Evolutionary conservation across 345 rosid genomes (phyloP).

Genomic region (Gossypium mustelinum): DNA sequence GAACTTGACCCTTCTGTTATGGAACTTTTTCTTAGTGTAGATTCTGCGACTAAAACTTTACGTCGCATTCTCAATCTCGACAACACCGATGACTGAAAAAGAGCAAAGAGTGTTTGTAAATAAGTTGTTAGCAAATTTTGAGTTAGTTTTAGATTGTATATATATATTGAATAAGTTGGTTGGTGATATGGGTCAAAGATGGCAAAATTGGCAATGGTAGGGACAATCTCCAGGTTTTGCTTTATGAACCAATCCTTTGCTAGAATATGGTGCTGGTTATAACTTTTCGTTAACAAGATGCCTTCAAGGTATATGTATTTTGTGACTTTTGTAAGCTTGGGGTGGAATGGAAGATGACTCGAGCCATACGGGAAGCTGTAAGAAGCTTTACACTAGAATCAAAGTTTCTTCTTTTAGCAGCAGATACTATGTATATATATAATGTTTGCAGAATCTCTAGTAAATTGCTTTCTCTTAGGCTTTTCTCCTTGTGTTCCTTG

Average conservation of each 20-base stretch:
- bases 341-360: slow-evolving; percentile 20
- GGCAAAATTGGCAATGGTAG: slow-evolving; percentile 31
- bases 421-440: slow-evolving; percentile 33
- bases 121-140: slow-evolving; percentile 28
- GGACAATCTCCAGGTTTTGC: slow-evolving; percentile 30
- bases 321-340: slow-evolving; percentile 17
- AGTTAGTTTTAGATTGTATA: slow-evolving; percentile 50
- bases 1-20: slow-evolving; percentile 31
- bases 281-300: slow-evolving; percentile 17
- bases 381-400: slow-evolving; percentile 12
- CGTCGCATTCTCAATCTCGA: slow-evolving; percentile 96
- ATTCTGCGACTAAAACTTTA: slow-evolving; percentile 78
- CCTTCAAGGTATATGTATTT: not conserved
- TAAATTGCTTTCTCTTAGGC: slow-evolving; percentile 22
- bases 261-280: slow-evolving; percentile 26
- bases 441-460: slow-evolving; percentile 26
- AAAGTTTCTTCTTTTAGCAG: slow-evolving; percentile 8
- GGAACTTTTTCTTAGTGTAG: slow-evolving; percentile 51
- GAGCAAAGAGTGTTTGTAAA: slow-evolving; percentile 36
- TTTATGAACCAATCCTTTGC: slow-evolving; percentile 14
- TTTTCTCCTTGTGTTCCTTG: slow-evolving; percentile 10
- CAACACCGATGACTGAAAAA: slow-evolving; percentile 42
- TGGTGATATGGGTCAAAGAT: slow-evolving; percentile 27
- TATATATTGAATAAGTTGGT: slow-evolving; percentile 51
- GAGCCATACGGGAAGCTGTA: slow-evolving; percentile 17